Base-by-base conservation (phyloP, 2,329 filamentous ascomycete species). In the Clarireedia paspali region DNA sequence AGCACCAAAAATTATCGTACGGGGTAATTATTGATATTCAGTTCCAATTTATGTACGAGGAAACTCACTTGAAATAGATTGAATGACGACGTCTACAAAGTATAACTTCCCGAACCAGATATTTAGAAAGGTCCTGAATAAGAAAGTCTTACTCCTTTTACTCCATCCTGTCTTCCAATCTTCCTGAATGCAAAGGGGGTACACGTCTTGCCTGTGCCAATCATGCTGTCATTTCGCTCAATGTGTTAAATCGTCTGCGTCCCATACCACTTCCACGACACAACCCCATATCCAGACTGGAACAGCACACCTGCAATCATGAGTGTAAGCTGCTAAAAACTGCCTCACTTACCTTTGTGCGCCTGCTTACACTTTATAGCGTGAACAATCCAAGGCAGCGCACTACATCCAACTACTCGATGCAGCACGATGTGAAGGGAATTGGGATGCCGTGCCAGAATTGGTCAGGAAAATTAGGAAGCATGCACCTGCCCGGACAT, bases 381-480 rank as follows among this genome's bases (percentile, higher is more conserved):
- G 63, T 55, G 66, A 70, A 70, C 77, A 83, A 73, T 78, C 81
- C 62, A 99, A 99, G 76, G 91, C 85, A 60, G 80, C 80, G 64
- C 83, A 85, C 70, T 97, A 97, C 73, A 80, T 96, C 64, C 79
- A 82, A 69, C 83, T 84, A 72, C 82, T 99, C 68, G 89, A 97
- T 71, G 81, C 85, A 64, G 91, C 90, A 62, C 87, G 94, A 67
- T 95, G 90, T 72, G 85, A 92, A 67, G 91, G 88, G 52, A 85
- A 85, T 70, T 99, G 94, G 94, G 78, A 84, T 63, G 83, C 88
- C 30, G 81, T 97, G 30, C 89, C 89, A 26, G 92, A 97, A 74
- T 80, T 95, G 61, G 85, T 94, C 66, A 84, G 92, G 70, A 99
- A 99, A 74, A 81, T 97, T 67, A 88, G 87, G 68, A 97, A 99